Evolutionary conservation across 148 eudicot species (phyloP).

Genomic region (Fallopia convolvulus): DNA sequence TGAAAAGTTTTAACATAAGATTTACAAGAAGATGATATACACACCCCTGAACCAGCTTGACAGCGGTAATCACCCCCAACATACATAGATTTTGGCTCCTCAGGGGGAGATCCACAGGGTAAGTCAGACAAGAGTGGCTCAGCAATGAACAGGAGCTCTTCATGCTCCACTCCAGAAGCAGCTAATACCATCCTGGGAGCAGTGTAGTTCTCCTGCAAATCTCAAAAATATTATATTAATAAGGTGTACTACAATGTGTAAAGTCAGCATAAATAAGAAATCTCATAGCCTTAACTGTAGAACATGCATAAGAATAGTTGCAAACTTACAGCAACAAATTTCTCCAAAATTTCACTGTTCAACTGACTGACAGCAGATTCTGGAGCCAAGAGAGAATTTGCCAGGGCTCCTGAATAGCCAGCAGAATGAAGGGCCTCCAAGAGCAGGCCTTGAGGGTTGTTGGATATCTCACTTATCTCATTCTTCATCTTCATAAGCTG

Average conservation of each 20-base stretch:
- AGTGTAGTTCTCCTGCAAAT: conserved; percentile 68
- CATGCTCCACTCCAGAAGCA: conserved; percentile 92
- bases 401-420: conserved; percentile 76
- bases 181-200: conserved; percentile 90
- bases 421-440: conserved; percentile 82
- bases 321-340: conserved; percentile 73
- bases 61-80: conserved; percentile 76
- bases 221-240: background rate
- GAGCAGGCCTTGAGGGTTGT: conserved; percentile 75
- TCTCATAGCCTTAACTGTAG: background rate
- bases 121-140: conserved; percentile 82
- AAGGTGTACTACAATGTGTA: background rate
- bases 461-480: conserved; percentile 67
- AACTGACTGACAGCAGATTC: conserved; percentile 55
- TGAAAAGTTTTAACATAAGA: background rate
- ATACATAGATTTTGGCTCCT: conserved; percentile 56
- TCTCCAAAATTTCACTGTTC: conserved; percentile 40
- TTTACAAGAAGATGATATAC: conserved; percentile 16
- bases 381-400: conserved; percentile 70
- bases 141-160: conserved; percentile 61
- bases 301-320: background rate
- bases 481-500: conserved; percentile 71
- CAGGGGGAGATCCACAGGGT: conserved; percentile 23
- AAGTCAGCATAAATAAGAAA: background rate
- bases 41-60: conserved; percentile 75